Evolutionary conservation across 2,329 filamentous ascomycete species (phyloP), one percentile per base, ranked within the genome.

Genomic region (Calycina marina): DNA sequence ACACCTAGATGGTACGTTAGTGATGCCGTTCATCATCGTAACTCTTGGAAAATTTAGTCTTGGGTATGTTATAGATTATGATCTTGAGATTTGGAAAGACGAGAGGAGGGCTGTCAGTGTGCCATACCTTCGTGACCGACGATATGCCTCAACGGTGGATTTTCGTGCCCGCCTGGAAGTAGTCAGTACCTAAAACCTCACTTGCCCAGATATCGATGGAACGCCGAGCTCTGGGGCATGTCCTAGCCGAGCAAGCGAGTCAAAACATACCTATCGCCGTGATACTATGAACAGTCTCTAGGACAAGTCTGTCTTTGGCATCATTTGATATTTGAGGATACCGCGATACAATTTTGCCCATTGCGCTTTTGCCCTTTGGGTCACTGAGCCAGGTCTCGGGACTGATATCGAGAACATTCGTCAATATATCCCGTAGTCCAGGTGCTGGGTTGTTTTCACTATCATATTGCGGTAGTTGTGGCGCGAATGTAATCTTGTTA

Each of bases 81-180:
- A n/a, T n/a, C n/a, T n/a, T n/a, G n/a, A n/a, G n/a, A n/a, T n/a
- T n/a, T n/a, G n/a, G n/a, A n/a, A n/a, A n/a, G n/a, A n/a, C n/a
- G n/a, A n/a, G n/a, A n/a, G n/a, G n/a, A n/a, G n/a, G n/a, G n/a
- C n/a, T n/a, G n/a, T n/a, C n/a, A n/a, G n/a, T n/a, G n/a, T n/a
- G n/a, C n/a, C n/a, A n/a, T n/a, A 1, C 83, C 88, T 55, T 96
- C 90, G 34, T 79, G 73, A 0, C 90, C 88, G 2, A 96, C 86
- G 47, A 96, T 94, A 53, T 96, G 88, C 18, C 90, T 67, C 1
- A 85, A 83, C 0, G 90, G 90, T 2, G 90, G 90, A 53, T 96
- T 96, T 52, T 94, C 86, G 53, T 94, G 86, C 0, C 88, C 90
- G 1, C 85, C n/a, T n/a, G n/a, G n/a, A n/a, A n/a, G n/a, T n/a